Evolutionary conservation across 2,329 filamentous ascomycete genomes (phyloP), one percentile per base, ranked within the genome.

Genomic region (Elsinoe necatrix): DNA sequence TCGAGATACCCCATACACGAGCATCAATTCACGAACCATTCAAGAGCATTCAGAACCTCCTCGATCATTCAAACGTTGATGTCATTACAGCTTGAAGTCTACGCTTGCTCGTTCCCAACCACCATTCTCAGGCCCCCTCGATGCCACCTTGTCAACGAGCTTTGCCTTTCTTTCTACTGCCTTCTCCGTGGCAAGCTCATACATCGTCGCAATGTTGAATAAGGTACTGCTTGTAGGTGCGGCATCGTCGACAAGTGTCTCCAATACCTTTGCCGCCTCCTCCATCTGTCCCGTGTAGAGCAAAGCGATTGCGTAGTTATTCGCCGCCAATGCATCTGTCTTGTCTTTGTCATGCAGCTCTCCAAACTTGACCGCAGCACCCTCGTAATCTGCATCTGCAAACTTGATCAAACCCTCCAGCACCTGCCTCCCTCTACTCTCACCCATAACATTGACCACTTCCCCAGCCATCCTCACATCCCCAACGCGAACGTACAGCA

Each of bases 131-230:
- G 54, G 39, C 5, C 54, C 54, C 16, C 54, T 42, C 1, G 54
- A 42, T 18, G 54, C 54, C 16, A 93, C 77, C 54, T 78, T 80
- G 64, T 89, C 86, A 1, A 86, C 84, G 16, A 97, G 75, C 23
- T 74, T 75, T 27, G 80, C 70, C 75, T 97, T 97, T 63, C 86
- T 71, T 11, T 78, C 78, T 50, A 81, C 76, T 41, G 88, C 81
- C 60, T 81, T 80, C 64, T 97, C 91, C 0, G 87, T 91, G 67
- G 87, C 93, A 6, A 97, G 78, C 71, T 97, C 93, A 68, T 95
- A 97, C 64, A 95, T 82, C 0, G 92, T 97, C 9, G 85, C 83
- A 11, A 98, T 72, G 68, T 97, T 97, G 72, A 96, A 95, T 0
- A 95, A 80, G 1, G 95, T 73, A 0, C 87, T 87, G 61, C 87